Conservation (phyloP, 768 basidiomycete species). For the Suillus clintonianus region DNA sequence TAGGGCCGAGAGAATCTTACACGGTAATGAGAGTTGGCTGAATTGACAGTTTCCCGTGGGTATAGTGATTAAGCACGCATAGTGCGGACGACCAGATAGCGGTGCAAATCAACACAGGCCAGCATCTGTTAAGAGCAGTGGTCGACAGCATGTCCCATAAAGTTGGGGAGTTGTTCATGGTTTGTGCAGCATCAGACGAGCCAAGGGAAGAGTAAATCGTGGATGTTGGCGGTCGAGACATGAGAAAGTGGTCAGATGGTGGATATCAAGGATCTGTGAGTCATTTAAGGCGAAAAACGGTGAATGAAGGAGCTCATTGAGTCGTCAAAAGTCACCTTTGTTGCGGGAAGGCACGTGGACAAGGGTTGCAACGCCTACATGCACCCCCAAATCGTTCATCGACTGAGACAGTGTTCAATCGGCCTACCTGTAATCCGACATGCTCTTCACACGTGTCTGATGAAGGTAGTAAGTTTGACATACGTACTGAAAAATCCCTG, state of each 20-base stretch:
- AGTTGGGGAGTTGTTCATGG: not conserved
- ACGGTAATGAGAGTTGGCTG: conserved; percentile 62
- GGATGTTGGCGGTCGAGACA: not conserved
- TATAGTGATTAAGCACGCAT: conserved; percentile 49
- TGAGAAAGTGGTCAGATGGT: not conserved
- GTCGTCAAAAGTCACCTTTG: not conserved
- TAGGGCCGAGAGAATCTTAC: conserved; percentile 38
- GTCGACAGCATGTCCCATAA: conserved; percentile 8
- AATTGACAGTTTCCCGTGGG: conserved; percentile 43
- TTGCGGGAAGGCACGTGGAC: not conserved
- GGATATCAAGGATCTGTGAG: not conserved
- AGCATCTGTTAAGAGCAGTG: conserved; percentile 29
- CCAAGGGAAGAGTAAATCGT: not conserved
- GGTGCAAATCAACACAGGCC: conserved; percentile 63
- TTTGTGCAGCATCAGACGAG: not conserved
- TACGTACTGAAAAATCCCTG: not conserved
- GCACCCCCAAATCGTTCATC: not conserved
- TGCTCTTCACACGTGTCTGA: not conserved
- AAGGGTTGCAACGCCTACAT: not conserved
- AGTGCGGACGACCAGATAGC: conserved; percentile 59
- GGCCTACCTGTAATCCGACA: not conserved
- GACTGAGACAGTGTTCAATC: not conserved
- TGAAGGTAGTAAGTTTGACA: not conserved
- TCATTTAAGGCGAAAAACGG: not conserved
- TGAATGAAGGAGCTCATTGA: not conserved